phyloP scores from a whole-genome alignment of 352 stramenopile species.

The Phytophthora pistaciae region DNA sequence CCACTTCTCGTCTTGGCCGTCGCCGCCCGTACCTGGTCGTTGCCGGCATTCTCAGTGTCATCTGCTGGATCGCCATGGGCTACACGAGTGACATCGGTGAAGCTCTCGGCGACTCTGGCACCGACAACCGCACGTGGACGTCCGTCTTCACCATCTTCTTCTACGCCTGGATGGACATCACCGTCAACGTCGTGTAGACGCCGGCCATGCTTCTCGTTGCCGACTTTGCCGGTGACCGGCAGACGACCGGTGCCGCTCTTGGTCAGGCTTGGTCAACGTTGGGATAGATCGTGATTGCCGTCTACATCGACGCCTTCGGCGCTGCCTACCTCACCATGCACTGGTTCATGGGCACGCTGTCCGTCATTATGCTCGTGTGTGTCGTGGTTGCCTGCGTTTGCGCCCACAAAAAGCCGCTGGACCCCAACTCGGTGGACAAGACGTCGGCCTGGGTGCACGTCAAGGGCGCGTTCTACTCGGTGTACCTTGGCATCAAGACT shows the following conservation, averaged over 20 bases:
- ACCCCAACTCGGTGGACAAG: slow-evolving; percentile 28
- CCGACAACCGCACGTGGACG: not conserved
- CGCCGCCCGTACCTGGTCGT: slow-evolving; percentile 49
- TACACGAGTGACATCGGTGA: slow-evolving; percentile 47
- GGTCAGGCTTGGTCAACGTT: slow-evolving; percentile 48
- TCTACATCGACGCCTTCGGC: slow-evolving; percentile 59
- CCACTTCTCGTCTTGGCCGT: slow-evolving; percentile 49
- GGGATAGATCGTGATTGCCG: slow-evolving; percentile 29
- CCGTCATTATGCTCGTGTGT: slow-evolving; percentile 50
- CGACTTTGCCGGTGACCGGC: slow-evolving; percentile 61
- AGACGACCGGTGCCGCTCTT: slow-evolving; percentile 54
- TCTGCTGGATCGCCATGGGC: slow-evolving; percentile 67
- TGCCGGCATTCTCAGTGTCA: slow-evolving; percentile 40
- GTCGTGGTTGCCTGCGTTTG: slow-evolving; percentile 35
- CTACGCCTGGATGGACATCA: slow-evolving; percentile 44
- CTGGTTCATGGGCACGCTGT: slow-evolving; percentile 45
- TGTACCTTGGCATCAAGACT: slow-evolving; percentile 46
- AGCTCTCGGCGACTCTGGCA: slow-evolving; percentile 6
- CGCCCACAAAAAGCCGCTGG: slow-evolving; percentile 46
- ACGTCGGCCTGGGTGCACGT: slow-evolving; percentile 20
- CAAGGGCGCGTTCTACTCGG: slow-evolving; percentile 42
- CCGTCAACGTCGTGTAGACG: slow-evolving; percentile 38
- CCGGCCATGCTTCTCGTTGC: slow-evolving; percentile 33
- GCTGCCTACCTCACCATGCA: slow-evolving; percentile 49
- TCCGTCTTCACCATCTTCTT: slow-evolving; percentile 33